Conservation (phyloP, 805 yeast species). For the Saccharomycopsis fermentans region DNA sequence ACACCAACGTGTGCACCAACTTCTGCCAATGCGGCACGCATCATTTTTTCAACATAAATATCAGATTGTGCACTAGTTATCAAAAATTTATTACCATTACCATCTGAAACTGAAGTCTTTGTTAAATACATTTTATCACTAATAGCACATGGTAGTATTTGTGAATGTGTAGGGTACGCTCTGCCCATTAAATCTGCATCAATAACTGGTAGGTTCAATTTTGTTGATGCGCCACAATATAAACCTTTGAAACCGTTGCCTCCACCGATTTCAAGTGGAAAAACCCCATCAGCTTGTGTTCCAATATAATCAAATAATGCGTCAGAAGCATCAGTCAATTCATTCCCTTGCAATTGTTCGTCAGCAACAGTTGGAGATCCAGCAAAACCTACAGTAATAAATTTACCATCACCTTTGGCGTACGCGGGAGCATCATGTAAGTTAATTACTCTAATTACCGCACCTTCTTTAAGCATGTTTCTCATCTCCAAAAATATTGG, state of each 20-base stretch:
- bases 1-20: conserved; percentile 33
- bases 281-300: conserved; percentile 26
- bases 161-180: conserved; percentile 37
- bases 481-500: conserved; percentile 28
- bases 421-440: conserved; percentile 24
- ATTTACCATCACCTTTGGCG: conserved; percentile 23
- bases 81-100: conserved; percentile 33
- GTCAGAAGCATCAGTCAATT: conserved; percentile 26
- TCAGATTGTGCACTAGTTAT: conserved; percentile 27
- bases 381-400: conserved; percentile 29
- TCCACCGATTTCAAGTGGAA: conserved; percentile 36
- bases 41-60: conserved; percentile 27
- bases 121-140: conserved; percentile 22
- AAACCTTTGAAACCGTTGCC: conserved; percentile 31
- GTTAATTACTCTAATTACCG: conserved; percentile 28
- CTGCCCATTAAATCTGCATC: conserved; percentile 39
- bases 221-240: conserved; percentile 22
- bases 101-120: conserved; percentile 27
- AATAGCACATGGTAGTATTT: conserved; percentile 28
- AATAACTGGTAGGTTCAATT: conserved; percentile 25
- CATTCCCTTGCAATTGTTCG: conserved; percentile 35
- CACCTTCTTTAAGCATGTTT: conserved; percentile 29
- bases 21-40: conserved; percentile 35
- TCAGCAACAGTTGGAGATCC: conserved; percentile 40
- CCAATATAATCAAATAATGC: conserved; percentile 24